These are phyloP conservation scores for Pueraria montana DNA, from an alignment of 306 rosid species.

Conservation along the genomic window DNA sequence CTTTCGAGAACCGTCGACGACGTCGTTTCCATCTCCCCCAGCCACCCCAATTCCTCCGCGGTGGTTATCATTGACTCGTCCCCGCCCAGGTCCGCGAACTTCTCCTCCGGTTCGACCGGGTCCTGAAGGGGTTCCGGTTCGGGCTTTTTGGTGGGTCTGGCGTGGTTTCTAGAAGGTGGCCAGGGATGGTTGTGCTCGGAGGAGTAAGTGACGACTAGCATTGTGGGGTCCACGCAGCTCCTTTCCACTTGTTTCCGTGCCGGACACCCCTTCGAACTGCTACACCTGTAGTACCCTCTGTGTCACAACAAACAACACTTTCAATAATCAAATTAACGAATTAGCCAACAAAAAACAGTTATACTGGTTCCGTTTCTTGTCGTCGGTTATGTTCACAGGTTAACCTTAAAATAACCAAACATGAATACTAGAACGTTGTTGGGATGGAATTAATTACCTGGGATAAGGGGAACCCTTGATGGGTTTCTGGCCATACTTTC, in stretches of 20 bases:
- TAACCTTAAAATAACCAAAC: not conserved
- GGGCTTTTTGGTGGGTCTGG: slow-evolving; percentile 42
- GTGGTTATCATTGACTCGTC: slow-evolving; percentile 48
- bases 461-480: slow-evolving; percentile 99
- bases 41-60: slow-evolving; percentile 75
- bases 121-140: slow-evolving; percentile 37
- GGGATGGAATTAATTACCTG: slow-evolving; percentile 56
- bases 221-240: slow-evolving; percentile 85
- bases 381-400: not conserved
- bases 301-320: slow-evolving; percentile 23
- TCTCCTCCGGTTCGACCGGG: slow-evolving; percentile 37
- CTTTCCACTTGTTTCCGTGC: slow-evolving; percentile 98
- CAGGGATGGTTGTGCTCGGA: slow-evolving; percentile 91
- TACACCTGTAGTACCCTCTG: slow-evolving; percentile 93
- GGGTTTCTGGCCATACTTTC: slow-evolving; percentile 98
- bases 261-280: slow-evolving; percentile 96
- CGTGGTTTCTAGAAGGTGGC: slow-evolving; percentile 70
- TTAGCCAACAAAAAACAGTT: not conserved
- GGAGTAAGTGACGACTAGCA: slow-evolving; percentile 85
- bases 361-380: not conserved
- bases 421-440: not conserved
- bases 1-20: slow-evolving; percentile 68
- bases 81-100: slow-evolving; percentile 38
- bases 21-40: slow-evolving; percentile 72
- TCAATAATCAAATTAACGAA: not conserved